phyloP scores from a whole-genome alignment of 2,329 filamentous ascomycete species.

The Xylaria digitata region DNA sequence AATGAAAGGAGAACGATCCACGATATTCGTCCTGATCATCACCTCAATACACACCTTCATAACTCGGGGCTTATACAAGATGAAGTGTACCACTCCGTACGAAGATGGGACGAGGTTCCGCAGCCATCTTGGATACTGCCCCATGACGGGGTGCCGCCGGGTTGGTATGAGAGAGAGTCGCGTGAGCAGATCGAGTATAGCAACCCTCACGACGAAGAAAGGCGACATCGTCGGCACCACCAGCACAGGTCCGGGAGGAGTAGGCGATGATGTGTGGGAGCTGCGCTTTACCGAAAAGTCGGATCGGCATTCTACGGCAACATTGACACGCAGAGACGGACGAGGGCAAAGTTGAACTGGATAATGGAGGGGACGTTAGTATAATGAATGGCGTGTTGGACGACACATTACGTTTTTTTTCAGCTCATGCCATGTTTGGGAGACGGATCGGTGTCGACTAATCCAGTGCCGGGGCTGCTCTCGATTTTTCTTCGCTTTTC shows the following conservation, averaged over 20 bases:
- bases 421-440: conserved; percentile 15
- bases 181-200: neutral
- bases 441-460: conserved; percentile 22
- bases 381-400: neutral
- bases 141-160: neutral
- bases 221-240: conserved; percentile 3
- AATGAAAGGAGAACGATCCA: conserved; percentile 39
- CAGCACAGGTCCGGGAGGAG: conserved; percentile 7
- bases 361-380: conserved; percentile 2
- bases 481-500: conserved; percentile 18
- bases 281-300: neutral
- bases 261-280: conserved; percentile 6
- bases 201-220: conserved; percentile 5
- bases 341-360: neutral
- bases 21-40: conserved; percentile 85
- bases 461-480: conserved; percentile 10
- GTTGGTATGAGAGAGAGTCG: neutral
- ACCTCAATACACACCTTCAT: conserved; percentile 79
- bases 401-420: conserved; percentile 21
- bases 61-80: conserved; percentile 31
- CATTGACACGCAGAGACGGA: neutral
- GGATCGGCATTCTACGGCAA: neutral
- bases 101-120: conserved; percentile 33
- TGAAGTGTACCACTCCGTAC: neutral
- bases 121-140: neutral